Conservation (phyloP, 176 grass and related monocot genomes). For the Aegilops bicornis region DNA sequence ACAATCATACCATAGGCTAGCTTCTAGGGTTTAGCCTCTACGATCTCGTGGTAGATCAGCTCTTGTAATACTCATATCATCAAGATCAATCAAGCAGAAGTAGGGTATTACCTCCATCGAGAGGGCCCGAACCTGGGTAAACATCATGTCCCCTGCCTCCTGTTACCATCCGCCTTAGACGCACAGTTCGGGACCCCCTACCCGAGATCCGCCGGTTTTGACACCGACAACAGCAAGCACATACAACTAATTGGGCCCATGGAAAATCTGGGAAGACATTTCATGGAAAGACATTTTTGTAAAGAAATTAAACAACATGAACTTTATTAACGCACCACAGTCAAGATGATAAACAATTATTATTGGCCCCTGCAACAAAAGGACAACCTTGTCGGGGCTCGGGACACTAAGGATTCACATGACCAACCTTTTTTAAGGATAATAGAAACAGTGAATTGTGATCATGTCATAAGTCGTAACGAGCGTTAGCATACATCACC, state of each 20-base stretch:
- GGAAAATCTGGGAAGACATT: background rate
- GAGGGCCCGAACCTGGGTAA: too few species aligned
- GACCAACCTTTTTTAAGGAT: background rate
- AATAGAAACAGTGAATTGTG: background rate
- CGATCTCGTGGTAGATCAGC: too few species aligned
- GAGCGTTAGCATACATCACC: background rate
- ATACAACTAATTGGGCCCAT: background rate
- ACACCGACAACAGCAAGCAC: background rate
- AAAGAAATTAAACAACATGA: background rate
- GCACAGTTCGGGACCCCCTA: too few species aligned
- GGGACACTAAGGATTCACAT: background rate
- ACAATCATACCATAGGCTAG: too few species aligned
- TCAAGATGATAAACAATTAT: background rate
- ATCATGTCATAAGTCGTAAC: background rate
- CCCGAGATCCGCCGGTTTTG: too few species aligned
- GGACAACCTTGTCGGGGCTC: background rate
- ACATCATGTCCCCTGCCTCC: too few species aligned
- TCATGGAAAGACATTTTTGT: background rate
- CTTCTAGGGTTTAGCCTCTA: too few species aligned
- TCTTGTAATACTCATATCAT: too few species aligned
- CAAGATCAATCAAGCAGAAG: too few species aligned
- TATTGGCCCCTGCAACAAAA: background rate
- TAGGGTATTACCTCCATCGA: too few species aligned
- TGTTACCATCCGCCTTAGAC: too few species aligned
- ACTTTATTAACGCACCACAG: background rate